Evolutionary conservation across 2,329 filamentous ascomycete genomes (phyloP).

Genomic region (Colletotrichum incanum): DNA sequence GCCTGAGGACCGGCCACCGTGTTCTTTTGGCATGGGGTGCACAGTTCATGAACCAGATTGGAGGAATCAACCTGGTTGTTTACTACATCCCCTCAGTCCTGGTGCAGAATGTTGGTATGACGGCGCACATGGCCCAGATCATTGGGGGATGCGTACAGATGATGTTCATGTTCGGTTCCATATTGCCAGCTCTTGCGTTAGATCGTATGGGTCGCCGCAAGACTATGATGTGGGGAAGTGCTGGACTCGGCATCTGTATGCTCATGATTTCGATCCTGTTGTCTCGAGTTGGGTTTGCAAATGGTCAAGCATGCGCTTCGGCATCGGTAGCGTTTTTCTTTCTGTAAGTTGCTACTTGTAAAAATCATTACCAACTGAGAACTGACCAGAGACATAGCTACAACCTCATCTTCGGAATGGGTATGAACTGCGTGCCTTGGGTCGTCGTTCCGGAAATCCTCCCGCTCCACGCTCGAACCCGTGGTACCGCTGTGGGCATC

Average conservation of each 20-base stretch:
- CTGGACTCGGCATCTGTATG: slow-evolving; percentile 54
- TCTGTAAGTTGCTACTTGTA: slow-evolving; percentile 42
- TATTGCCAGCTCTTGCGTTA: slow-evolving; percentile 53
- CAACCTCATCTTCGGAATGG: slow-evolving; percentile 48
- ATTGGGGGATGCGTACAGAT: slow-evolving; percentile 55
- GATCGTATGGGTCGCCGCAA: slow-evolving; percentile 58
- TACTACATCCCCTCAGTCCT: slow-evolving; percentile 54
- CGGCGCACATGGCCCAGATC: slow-evolving; percentile 50
- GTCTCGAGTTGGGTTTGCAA: slow-evolving; percentile 42
- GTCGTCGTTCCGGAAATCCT: slow-evolving; percentile 56
- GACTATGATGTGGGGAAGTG: slow-evolving; percentile 60
- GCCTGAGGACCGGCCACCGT: slow-evolving; percentile 58
- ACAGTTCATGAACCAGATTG: slow-evolving; percentile 66
- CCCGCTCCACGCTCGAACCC: slow-evolving; percentile 51
- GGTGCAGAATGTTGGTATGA: slow-evolving; percentile 52
- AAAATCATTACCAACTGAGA: not conserved
- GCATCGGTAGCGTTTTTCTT: slow-evolving; percentile 58
- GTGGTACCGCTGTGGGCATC: slow-evolving; percentile 53
- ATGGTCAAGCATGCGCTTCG: slow-evolving; percentile 40
- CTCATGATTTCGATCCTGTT: slow-evolving; percentile 56
- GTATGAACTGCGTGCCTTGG: slow-evolving; percentile 55
- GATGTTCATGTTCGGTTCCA: slow-evolving; percentile 57
- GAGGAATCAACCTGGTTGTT: slow-evolving; percentile 63
- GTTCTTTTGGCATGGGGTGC: slow-evolving; percentile 64
- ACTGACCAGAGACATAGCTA: slow-evolving; percentile 42